Evolutionary conservation across 345 rosid species (phyloP).

Genomic region (Aethionema arabicum): DNA sequence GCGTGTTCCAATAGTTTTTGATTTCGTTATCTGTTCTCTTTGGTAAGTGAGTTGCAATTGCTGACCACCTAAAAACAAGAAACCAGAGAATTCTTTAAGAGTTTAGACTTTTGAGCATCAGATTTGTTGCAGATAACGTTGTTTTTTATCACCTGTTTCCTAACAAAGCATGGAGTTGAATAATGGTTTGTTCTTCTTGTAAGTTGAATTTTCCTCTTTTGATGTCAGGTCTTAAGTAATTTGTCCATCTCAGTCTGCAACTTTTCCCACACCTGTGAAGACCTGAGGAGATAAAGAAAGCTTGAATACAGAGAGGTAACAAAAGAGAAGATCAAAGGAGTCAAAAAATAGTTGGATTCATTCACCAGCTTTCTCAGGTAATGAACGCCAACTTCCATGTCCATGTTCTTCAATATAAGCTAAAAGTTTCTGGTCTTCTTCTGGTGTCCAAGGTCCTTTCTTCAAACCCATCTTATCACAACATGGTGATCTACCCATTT

Average conservation of each 20-base stretch:
- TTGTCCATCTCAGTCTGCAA: conserved; percentile 87
- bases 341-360: background rate
- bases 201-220: conserved; percentile 40
- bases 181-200: conserved; percentile 39
- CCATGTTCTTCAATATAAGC: conserved; percentile 89
- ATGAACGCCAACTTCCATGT: conserved; percentile 91
- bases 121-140: background rate
- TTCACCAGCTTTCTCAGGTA: conserved; percentile 83
- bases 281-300: conserved; percentile 40
- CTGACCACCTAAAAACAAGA: conserved; percentile 62
- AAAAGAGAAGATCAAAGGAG: conserved; percentile 18
- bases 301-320: background rate
- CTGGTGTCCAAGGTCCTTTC: conserved; percentile 98
- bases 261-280: conserved; percentile 94
- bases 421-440: conserved; percentile 88
- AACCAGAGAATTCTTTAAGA: conserved; percentile 9
- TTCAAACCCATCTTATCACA: conserved; percentile 85
- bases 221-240: conserved; percentile 39
- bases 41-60: conserved; percentile 76
- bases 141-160: conserved; percentile 29
- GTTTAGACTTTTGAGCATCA: conserved; percentile 9
- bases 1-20: conserved; percentile 81
- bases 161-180: conserved; percentile 38
- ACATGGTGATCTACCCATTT: conserved; percentile 78
- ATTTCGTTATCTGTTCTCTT: conserved; percentile 79